These are phyloP conservation scores for Tulasnella sp. DNA, from an alignment of 768 basidiomycete species.

Conservation along the genomic window DNA sequence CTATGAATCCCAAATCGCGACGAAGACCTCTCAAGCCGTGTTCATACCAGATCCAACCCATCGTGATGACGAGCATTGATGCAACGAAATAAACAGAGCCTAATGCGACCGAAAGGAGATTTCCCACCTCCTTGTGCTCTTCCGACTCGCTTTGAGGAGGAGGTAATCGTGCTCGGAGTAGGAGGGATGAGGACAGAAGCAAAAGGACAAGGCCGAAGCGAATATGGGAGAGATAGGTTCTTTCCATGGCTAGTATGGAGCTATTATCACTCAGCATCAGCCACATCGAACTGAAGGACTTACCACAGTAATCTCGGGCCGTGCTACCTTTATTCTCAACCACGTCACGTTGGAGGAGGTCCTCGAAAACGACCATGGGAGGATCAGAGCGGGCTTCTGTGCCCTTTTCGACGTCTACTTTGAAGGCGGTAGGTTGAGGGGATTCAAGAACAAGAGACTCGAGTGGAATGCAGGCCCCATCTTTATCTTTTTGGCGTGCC, in stretches of 20 bases:
- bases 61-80: neutral
- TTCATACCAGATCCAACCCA: conserved; percentile 10
- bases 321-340: conserved; percentile 3
- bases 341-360: too few relatives aligned
- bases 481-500: too few relatives aligned
- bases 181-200: neutral
- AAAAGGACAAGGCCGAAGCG: conserved; percentile 8
- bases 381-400: too few relatives aligned
- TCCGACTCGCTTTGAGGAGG: neutral
- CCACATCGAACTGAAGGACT: neutral
- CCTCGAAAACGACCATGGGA: too few relatives aligned
- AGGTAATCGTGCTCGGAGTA: conserved; percentile 1
- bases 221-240: conserved; percentile 5
- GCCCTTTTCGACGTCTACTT: too few relatives aligned
- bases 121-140: too few relatives aligned
- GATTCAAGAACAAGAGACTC: too few relatives aligned
- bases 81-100: conserved; percentile 1
- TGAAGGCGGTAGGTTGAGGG: too few relatives aligned
- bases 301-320: conserved; percentile 7
- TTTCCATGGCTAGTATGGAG: neutral
- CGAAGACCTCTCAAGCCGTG: neutral
- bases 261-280: neutral
- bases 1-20: conserved; percentile 1
- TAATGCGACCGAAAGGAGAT: too few relatives aligned
- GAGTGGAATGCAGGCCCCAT: too few relatives aligned